Percentiles rank a stretch among this genome's conserved stretches.
These are phyloP conservation scores for Scutellaria baicalensis DNA, from an alignment of 257 asterid species.

Conservation along the genomic window DNA sequence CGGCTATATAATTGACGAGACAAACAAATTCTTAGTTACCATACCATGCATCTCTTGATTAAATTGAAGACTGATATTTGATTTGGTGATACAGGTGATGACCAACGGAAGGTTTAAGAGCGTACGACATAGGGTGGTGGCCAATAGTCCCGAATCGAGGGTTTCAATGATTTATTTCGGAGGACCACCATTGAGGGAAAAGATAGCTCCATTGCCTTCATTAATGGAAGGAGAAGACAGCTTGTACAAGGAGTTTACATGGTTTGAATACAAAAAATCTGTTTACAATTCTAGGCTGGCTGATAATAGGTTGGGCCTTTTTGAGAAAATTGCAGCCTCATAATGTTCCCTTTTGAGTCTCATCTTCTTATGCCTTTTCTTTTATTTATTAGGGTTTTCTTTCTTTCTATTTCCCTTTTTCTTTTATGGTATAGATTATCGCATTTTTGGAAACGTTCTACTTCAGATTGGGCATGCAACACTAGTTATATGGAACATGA, in stretches of 20 bases:
- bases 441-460: not conserved
- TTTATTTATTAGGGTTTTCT: not conserved
- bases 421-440: not conserved
- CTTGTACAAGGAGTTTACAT: conserved; percentile 61
- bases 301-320: conserved; percentile 51
- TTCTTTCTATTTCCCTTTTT: not conserved
- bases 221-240: conserved; percentile 48
- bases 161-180: conserved; percentile 62
- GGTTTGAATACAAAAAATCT: conserved; percentile 60
- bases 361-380: not conserved
- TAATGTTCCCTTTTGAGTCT: conserved; percentile 1
- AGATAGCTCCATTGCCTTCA: conserved; percentile 57
- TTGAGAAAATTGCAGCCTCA: conserved; percentile 49
- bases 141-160: conserved; percentile 41
- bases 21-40: not conserved
- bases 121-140: conserved; percentile 45
- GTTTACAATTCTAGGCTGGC: conserved; percentile 43
- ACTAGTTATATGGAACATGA: too few relatives aligned
- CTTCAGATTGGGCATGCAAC: not conserved
- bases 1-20: too few relatives aligned
- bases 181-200: conserved; percentile 63
- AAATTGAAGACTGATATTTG: too few relatives aligned
- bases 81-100: conserved; percentile 35
- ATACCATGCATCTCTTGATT: too few relatives aligned
- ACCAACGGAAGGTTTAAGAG: conserved; percentile 58